Evolutionary conservation across 768 basidiomycete genomes (phyloP), one percentile per base, ranked within the genome.

Genomic region (Boletus sp.): DNA sequence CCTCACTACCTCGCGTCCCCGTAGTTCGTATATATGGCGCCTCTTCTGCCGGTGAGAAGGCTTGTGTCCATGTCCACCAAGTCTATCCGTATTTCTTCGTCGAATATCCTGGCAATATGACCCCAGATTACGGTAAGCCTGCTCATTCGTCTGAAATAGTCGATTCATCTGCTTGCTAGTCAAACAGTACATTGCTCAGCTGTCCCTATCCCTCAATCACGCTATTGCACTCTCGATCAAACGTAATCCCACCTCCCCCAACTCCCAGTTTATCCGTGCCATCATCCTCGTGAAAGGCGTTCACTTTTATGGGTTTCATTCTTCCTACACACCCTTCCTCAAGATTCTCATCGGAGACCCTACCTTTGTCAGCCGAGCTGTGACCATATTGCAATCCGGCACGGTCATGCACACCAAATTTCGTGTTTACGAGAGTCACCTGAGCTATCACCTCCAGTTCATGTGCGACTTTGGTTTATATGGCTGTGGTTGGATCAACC

Each of bases 401-500:
- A 83, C 84, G 2, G 81, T 99, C 34, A 86, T 97, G 83, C 77
- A 79, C 30, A 87, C 84, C 25, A 81, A 82, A 29, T 94, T 90
- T 72, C 77, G 79, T 44, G 80, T 91, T 11, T 97, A 84, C 69
- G 97, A 98, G 71, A 90, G 86, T 57, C 96, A 99, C 73, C 77
- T 98, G 66, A 88, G 84, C 65, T 97, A 84, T 69, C 72, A 84
- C 25, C 77, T 98, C 34, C 95, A 98, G 72, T 97, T 98, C 73
- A 79, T 98, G 81, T 88, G 87, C 69, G 96, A 99, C 73, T 94
- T 90, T 66, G 93, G 92, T 53, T 77, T 98, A 25, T 96, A 94
- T 62, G 96, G 96, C 3, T 98, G 95, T 69, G 93, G 91, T 2
- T 90, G 87, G 82, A 76, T 98, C 42, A 84, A 96, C 53, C 72